These are phyloP conservation scores for Alternaria postmessia DNA, from an alignment of 2,329 filamentous ascomycete species.

Conservation along the genomic window DNA sequence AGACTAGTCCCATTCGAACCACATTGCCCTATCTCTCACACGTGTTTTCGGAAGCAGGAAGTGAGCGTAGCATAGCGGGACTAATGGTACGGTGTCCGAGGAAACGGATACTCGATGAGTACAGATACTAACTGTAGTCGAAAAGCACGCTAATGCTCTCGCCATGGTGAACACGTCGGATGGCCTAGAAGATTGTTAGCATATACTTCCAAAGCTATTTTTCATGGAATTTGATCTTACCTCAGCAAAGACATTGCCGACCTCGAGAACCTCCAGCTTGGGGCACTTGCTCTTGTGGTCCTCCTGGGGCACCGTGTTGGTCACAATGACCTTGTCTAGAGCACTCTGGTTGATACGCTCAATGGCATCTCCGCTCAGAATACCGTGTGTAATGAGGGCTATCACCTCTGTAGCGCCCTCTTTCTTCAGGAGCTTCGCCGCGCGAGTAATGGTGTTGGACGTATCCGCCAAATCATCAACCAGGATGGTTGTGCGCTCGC, in stretches of 20 bases:
- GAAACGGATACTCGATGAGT: constrained; percentile 6
- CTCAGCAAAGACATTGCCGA: constrained; percentile 89
- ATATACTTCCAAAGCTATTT: constrained; percentile 27
- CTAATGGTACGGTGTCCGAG: neutral
- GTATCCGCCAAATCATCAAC: constrained; percentile 96
- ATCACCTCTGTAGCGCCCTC: constrained; percentile 89
- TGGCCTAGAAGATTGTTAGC: constrained; percentile 63
- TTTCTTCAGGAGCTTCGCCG: constrained; percentile 95
- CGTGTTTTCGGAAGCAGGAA: neutral
- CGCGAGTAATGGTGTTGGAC: constrained; percentile 94
- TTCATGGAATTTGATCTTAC: constrained; percentile 52
- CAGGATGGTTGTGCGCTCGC: constrained; percentile 82
- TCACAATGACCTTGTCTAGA: constrained; percentile 92
- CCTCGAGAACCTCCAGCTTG: constrained; percentile 91
- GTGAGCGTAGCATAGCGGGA: neutral
- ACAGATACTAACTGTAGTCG: constrained; percentile 71
- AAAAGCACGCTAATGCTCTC: constrained; percentile 98
- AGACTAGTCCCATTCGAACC: neutral
- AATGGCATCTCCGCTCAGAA: constrained; percentile 94
- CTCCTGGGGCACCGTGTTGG: constrained; percentile 90
- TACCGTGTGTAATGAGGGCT: constrained; percentile 91
- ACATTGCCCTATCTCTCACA: neutral
- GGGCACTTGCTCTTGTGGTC: constrained; percentile 80
- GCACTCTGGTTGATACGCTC: constrained; percentile 91
- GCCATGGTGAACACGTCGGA: constrained; percentile 94